phyloP scores from a whole-genome alignment of 768 basidiomycete species.

The Tulasnella sp. region DNA sequence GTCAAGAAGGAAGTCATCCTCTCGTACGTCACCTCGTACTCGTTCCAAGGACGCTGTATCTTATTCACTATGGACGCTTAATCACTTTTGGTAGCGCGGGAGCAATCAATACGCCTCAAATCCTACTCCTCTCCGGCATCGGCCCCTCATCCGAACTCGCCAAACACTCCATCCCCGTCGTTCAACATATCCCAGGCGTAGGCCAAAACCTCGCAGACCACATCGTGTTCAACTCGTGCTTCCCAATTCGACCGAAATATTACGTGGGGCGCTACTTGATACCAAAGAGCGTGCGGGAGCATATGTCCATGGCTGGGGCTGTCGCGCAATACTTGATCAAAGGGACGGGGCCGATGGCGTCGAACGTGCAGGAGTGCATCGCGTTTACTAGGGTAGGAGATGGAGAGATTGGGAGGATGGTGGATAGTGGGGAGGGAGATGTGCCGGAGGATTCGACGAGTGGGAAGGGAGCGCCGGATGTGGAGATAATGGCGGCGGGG shows the following conservation, averaged over 20 bases:
- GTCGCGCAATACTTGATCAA: slow-evolving; percentile 1
- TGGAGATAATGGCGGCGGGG: slow-evolving; percentile 29
- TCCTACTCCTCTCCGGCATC: slow-evolving; percentile 57
- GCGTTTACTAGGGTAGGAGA: slow-evolving; percentile 1
- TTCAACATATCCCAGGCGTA: slow-evolving; percentile 71
- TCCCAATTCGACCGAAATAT: not conserved
- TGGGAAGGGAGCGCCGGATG: slow-evolving; percentile 30
- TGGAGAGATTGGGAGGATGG: not conserved
- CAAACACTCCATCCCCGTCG: slow-evolving; percentile 56
- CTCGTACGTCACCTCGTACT: slow-evolving; percentile 28
- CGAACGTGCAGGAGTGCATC: slow-evolving; percentile 14
- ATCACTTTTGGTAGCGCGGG: slow-evolving; percentile 45
- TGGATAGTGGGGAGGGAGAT: not conserved
- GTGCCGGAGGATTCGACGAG: slow-evolving; percentile 26
- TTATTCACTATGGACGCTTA: not conserved
- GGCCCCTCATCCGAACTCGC: slow-evolving; percentile 66
- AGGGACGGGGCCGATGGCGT: slow-evolving; percentile 2
- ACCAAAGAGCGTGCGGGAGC: not conserved
- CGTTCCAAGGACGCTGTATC: not conserved
- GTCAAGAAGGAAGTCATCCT: slow-evolving; percentile 36
- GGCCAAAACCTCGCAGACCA: slow-evolving; percentile 77
- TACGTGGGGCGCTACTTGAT: not conserved
- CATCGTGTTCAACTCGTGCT: slow-evolving; percentile 44
- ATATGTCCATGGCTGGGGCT: not conserved
- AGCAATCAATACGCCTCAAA: slow-evolving; percentile 47